Evolutionary conservation across 1,139 yeast genomes (phyloP), one percentile per base, ranked within the genome.

Genomic region (Zygoascus hellenicus): DNA sequence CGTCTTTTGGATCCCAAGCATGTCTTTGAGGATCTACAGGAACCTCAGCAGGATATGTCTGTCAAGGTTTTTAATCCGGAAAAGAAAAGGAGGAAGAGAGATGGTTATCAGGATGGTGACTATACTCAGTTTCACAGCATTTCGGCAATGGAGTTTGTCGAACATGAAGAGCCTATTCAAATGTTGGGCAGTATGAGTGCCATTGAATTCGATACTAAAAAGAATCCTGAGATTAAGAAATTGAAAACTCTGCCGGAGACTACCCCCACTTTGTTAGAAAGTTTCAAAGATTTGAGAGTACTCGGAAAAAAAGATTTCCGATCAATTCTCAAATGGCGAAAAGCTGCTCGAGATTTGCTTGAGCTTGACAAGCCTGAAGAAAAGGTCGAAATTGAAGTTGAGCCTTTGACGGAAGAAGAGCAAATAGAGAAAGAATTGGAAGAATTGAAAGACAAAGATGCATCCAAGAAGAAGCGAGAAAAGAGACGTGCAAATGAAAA

Each of bases 21-120:
- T 62, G 97, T 94, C 22, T 92, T 92, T 61, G 97, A 92, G 68
- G 98, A 92, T 65, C 70, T 92, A 53, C 65, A 66, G 31, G 85
- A 81, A 51, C 85, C 81, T 3, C 75, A 69, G n/a, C 59, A 59
- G 5, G 89, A 92, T 63, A 85, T 83, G 63, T 96, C 92, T 68
- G 89, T 95, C 10, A 89, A 89, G 64, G 84, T 92, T 38, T 92
- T 82, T 70, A 89, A 92, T 61, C 98, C 98, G 0, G 97, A 90
- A 60, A 81, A 83, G 68, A 88, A 87, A 66, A 79, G 77, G 51
- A 82, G 97, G 69, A 85, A 82, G 65, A 85, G 99, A 78, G 86
- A 84, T 57, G 99, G 99, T 76, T 92, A 92, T 69, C 97, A 87
- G 52, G 98, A 92, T 63, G 96, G 95, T 46, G 96, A 92, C 61